Conservation (phyloP, 2,329 filamentous ascomycete genomes). For the Pseudocercospora crystallina region DNA sequence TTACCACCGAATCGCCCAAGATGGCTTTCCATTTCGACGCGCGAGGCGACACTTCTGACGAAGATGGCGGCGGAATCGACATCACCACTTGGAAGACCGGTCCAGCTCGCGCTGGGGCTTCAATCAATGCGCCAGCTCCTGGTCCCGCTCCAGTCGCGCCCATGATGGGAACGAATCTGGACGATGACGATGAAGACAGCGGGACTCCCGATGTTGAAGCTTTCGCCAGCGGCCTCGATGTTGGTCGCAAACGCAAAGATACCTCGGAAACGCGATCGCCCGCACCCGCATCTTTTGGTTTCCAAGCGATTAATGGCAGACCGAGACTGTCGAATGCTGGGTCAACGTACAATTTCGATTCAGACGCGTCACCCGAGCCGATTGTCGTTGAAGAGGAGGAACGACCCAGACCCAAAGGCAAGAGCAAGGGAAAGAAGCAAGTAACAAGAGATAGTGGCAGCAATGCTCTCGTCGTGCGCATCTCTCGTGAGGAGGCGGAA, state of each 20-base stretch:
- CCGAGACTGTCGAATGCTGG: slow-evolving; percentile 6
- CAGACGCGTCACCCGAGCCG: slow-evolving; percentile 9
- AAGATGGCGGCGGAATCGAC: slow-evolving; percentile 28
- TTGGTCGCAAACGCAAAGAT: slow-evolving; percentile 11
- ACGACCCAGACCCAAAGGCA: not conserved
- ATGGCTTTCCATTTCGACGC: slow-evolving; percentile 31
- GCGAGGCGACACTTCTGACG: slow-evolving; percentile 29
- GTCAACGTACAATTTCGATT: slow-evolving; percentile 12
- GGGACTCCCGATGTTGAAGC: slow-evolving; percentile 11
- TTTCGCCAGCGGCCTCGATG: slow-evolving; percentile 3
- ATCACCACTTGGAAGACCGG: slow-evolving; percentile 30
- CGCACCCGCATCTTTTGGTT: slow-evolving; percentile 5
- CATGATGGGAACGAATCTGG: slow-evolving; percentile 16
- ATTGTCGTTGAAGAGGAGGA: slow-evolving; percentile 12
- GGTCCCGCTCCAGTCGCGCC: slow-evolving; percentile 22
- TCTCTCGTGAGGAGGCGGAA: slow-evolving; percentile 20
- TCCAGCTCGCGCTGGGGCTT: slow-evolving; percentile 8
- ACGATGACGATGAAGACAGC: slow-evolving; percentile 12
- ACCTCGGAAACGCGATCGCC: slow-evolving; percentile 4
- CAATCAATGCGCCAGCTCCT: not conserved
- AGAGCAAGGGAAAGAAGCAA: slow-evolving; percentile 4
- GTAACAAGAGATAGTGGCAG: not conserved
- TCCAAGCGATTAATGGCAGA: slow-evolving; percentile 21
- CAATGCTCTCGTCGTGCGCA: slow-evolving; percentile 10
- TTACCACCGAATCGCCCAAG: slow-evolving; percentile 2